Conservation (phyloP, 2,329 filamentous ascomycete genomes). For the Knufia fluminis region DNA sequence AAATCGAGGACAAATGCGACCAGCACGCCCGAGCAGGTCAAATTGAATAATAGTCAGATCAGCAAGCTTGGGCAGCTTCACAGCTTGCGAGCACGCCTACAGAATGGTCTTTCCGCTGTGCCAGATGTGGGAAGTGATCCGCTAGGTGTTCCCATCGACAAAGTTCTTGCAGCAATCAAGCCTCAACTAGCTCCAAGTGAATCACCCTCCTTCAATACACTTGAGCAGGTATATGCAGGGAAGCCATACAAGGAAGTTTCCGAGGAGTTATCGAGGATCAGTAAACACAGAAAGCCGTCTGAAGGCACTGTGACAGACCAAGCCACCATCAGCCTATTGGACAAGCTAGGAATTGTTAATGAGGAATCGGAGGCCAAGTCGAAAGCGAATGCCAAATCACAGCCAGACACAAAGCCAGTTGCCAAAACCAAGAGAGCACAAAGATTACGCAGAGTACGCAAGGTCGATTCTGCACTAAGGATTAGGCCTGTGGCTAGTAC, state of each 20-base stretch:
- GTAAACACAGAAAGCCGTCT: background rate
- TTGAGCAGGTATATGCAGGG: conserved; percentile 3
- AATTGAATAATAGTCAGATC: background rate
- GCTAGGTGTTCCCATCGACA: background rate
- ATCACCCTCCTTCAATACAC: background rate
- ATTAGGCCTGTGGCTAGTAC: too few species aligned
- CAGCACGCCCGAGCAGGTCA: background rate
- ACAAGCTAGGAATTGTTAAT: conserved; percentile 42
- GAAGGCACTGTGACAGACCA: background rate
- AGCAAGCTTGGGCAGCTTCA: background rate
- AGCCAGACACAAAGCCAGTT: background rate
- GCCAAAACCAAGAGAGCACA: background rate
- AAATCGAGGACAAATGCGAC: background rate
- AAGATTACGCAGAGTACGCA: background rate
- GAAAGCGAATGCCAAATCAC: background rate
- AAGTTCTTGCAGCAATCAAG: background rate
- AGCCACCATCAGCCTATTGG: conserved; percentile 58
- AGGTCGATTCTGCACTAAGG: too few species aligned
- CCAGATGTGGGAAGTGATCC: background rate
- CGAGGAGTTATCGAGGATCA: background rate
- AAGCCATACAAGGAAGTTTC: background rate
- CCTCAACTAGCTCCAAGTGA: background rate
- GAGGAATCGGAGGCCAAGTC: background rate
- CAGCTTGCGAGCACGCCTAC: background rate
- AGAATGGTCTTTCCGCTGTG: background rate